These are phyloP conservation scores for Colletotrichum neosansevieriae DNA, from an alignment of 2,329 filamentous ascomycete species.

Conservation along the genomic window DNA sequence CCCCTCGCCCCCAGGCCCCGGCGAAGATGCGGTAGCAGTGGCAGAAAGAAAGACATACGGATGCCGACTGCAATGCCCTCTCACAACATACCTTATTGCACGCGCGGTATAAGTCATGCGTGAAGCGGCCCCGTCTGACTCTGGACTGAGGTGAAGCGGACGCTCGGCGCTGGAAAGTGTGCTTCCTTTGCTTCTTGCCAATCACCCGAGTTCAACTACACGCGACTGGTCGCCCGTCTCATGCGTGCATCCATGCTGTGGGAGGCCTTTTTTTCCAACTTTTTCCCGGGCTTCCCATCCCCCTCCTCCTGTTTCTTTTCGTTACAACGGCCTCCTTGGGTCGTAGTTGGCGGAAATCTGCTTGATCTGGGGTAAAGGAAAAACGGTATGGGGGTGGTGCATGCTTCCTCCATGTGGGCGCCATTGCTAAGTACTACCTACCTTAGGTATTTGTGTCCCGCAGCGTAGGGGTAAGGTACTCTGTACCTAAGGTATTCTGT, in stretches of 20 bases:
- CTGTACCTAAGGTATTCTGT: no score
- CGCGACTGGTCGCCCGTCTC: neutral
- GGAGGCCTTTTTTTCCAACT: neutral
- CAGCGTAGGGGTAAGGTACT: no score
- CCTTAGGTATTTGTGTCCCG: no score
- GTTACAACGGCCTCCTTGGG: neutral
- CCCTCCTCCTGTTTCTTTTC: neutral
- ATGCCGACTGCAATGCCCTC: neutral
- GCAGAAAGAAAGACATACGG: neutral
- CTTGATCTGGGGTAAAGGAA: slow-evolving; percentile 28
- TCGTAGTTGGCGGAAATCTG: neutral
- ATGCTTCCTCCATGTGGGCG: neutral
- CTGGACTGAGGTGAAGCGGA: neutral
- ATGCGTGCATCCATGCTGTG: neutral
- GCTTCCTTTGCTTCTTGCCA: neutral
- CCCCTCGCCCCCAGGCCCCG: neutral
- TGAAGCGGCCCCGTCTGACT: no score
- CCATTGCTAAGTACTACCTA: neutral
- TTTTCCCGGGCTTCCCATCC: slow-evolving; percentile 7
- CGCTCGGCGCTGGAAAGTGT: neutral
- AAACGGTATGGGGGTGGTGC: neutral
- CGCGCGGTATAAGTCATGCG: no score
- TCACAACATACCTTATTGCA: no score
- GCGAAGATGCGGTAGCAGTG: neutral
- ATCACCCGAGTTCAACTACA: slow-evolving; percentile 1